phyloP scores from a whole-genome alignment of 2,329 filamentous ascomycete species.

The Myriosclerotinia scirpicola region DNA sequence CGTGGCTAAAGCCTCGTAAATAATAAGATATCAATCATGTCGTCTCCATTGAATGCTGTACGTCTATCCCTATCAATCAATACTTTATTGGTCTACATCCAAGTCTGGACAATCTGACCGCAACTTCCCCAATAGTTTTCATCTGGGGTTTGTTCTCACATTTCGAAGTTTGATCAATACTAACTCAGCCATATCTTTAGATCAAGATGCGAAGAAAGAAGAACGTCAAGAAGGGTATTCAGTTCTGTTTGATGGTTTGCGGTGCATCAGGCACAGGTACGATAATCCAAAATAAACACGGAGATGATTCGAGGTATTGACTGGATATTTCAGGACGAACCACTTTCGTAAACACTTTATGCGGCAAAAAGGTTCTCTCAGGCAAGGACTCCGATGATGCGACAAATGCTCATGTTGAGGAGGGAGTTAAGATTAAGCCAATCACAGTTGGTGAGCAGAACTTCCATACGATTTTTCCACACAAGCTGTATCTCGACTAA shows the following conservation, averaged over 20 bases:
- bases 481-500: constrained; percentile 36
- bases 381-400: constrained; percentile 95
- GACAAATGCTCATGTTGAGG: constrained; percentile 83
- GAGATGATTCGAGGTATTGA: constrained; percentile 25
- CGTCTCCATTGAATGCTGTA: constrained; percentile 55
- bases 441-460: constrained; percentile 82
- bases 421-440: constrained; percentile 97
- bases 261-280: constrained; percentile 97
- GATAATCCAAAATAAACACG: constrained; percentile 34
- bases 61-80: constrained; percentile 38
- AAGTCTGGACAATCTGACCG: constrained; percentile 38
- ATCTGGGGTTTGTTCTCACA: constrained; percentile 34
- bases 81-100: constrained; percentile 30
- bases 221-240: constrained; percentile 89
- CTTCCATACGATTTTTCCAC: constrained; percentile 7
- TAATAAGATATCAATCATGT: constrained; percentile 48
- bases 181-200: constrained; percentile 47
- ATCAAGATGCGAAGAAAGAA: constrained; percentile 99
- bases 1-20: constrained; percentile 22
- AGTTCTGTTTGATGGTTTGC: constrained; percentile 99
- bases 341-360: constrained; percentile 99
- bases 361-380: constrained; percentile 85
- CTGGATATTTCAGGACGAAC: constrained; percentile 69
- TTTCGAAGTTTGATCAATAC: constrained; percentile 31
- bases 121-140: constrained; percentile 35